Conservation (phyloP, 1,284 basidiomycete species). For the Wallemia mellicola region DNA sequence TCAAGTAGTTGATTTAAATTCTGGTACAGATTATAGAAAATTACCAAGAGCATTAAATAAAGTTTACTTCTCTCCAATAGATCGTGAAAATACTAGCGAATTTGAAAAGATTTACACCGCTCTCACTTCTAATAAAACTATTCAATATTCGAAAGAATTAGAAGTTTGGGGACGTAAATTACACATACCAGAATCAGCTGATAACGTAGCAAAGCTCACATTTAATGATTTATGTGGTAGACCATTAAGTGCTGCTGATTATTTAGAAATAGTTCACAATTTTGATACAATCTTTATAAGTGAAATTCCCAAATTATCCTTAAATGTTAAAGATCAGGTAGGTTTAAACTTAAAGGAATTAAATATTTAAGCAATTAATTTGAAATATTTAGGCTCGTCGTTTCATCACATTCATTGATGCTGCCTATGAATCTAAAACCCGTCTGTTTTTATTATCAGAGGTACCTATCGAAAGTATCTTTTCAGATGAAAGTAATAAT, state of each 20-base stretch:
- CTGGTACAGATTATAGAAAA: conserved; percentile 84
- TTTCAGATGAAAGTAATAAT: conserved; percentile 31
- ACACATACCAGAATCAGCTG: conserved; percentile 44
- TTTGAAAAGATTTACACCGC: conserved; percentile 56
- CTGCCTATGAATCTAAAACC: conserved; percentile 28
- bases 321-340: conserved; percentile 64
- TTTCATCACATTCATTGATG: conserved; percentile 94
- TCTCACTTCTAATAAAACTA: conserved; percentile 28
- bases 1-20: conserved; percentile 68
- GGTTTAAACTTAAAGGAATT: conserved; percentile 6
- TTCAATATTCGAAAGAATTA: conserved; percentile 33
- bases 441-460: conserved; percentile 70
- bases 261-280: conserved; percentile 64
- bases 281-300: conserved; percentile 70
- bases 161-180: conserved; percentile 69
- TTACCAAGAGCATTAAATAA: conserved; percentile 65
- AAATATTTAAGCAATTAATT: background rate
- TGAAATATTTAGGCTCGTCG: conserved; percentile 32
- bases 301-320: conserved; percentile 44
- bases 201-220: conserved; percentile 49
- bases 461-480: conserved; percentile 59
- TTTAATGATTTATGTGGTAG: conserved; percentile 70
- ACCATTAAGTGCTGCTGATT: conserved; percentile 78
- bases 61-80: conserved; percentile 63
- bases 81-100: conserved; percentile 31